Conservation (phyloP, 345 rosid species). For the Cardamine occulta region DNA sequence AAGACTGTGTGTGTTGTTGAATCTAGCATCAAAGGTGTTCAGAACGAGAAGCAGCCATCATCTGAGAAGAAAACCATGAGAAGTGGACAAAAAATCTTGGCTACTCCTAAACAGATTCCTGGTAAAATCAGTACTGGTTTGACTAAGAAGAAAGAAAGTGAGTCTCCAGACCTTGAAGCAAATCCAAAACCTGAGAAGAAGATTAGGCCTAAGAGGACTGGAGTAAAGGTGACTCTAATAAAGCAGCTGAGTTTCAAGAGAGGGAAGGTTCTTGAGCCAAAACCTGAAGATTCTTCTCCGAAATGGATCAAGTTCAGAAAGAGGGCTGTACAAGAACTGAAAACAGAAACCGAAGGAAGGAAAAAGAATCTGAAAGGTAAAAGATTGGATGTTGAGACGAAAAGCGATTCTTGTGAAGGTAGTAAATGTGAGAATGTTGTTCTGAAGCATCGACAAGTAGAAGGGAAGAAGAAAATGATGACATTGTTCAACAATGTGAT, state of each 20-base stretch:
- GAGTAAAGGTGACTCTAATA: slow-evolving; percentile 29
- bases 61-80: slow-evolving; percentile 44
- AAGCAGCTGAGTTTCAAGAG: slow-evolving; percentile 53
- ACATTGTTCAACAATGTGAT: slow-evolving; percentile 73
- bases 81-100: slow-evolving; percentile 12
- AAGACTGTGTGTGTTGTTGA: slow-evolving; percentile 56
- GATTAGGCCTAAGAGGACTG: slow-evolving; percentile 44
- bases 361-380: slow-evolving; percentile 37
- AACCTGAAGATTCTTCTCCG: slow-evolving; percentile 48
- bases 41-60: slow-evolving; percentile 2
- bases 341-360: slow-evolving; percentile 38
- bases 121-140: slow-evolving; percentile 28
- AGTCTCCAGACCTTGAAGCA: slow-evolving; percentile 8
- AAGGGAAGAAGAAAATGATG: slow-evolving; percentile 49
- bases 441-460: slow-evolving; percentile 57
- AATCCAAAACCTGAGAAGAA: slow-evolving; percentile 28
- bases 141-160: slow-evolving; percentile 32
- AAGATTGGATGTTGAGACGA: slow-evolving; percentile 28
- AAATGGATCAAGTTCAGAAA: slow-evolving; percentile 61
- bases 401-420: slow-evolving; percentile 17
- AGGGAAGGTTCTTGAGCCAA: slow-evolving; percentile 60
- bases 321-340: slow-evolving; percentile 46
- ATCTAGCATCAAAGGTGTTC: slow-evolving; percentile 32
- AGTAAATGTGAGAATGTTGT: slow-evolving; percentile 45
- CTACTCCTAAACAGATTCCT: slow-evolving; percentile 27